A percentile compares a stretch with the other conserved stretches of the same genome.
These are phyloP conservation scores for Pestalotiopsis sp. DNA, from an alignment of 2,329 filamentous ascomycete species.

Conservation along the genomic window DNA sequence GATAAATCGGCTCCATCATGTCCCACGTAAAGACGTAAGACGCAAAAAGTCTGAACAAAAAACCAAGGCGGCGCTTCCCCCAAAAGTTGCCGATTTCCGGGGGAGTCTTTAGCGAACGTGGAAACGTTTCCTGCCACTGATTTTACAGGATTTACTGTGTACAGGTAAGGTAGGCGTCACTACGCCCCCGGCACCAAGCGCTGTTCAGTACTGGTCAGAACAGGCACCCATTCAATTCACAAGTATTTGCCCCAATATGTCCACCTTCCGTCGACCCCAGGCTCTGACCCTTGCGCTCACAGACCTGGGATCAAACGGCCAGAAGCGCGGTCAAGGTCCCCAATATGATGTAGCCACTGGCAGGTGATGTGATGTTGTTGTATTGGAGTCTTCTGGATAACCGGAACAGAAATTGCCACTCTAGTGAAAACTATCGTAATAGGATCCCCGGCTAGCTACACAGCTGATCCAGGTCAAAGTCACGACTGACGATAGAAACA, in stretches of 20 bases:
- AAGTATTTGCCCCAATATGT: background rate
- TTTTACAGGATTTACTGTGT: background rate
- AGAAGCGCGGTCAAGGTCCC: background rate
- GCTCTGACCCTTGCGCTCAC: no score
- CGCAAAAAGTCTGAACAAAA: background rate
- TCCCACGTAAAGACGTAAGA: background rate
- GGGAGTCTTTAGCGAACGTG: background rate
- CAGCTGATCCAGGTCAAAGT: background rate
- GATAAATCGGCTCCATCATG: background rate
- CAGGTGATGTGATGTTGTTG: background rate
- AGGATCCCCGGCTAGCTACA: background rate
- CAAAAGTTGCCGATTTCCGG: background rate
- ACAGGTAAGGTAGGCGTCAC: background rate
- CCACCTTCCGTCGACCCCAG: background rate
- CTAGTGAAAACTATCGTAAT: slow-evolving; percentile 7
- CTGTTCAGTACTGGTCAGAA: background rate
- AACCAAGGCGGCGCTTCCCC: background rate
- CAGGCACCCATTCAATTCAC: background rate
- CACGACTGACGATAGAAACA: background rate
- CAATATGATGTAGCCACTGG: background rate
- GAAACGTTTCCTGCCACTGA: background rate
- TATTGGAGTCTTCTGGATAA: background rate
- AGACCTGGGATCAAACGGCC: background rate
- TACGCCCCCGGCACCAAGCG: background rate
- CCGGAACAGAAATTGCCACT: slow-evolving; percentile 4